phyloP scores from a whole-genome alignment of 805 yeast species.

The Ogataea neopini region DNA sequence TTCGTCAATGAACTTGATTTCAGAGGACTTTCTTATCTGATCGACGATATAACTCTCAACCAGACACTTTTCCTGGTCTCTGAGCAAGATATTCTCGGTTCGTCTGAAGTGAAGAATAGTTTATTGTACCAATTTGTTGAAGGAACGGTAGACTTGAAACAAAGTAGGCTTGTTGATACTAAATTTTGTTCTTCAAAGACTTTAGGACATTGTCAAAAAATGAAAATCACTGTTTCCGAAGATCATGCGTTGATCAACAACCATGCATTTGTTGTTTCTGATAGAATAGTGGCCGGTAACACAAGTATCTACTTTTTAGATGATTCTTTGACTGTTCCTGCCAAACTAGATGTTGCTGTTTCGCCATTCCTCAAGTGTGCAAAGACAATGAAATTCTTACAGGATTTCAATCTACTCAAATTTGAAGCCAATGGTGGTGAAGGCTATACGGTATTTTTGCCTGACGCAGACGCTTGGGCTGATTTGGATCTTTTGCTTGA shows the following conservation, averaged over 20 bases:
- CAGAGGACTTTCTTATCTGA: constrained; percentile 53
- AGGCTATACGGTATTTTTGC: constrained; percentile 79
- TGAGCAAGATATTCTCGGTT: constrained; percentile 37
- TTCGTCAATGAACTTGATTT: constrained; percentile 73
- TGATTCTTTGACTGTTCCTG: constrained; percentile 63
- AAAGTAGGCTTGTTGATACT: constrained; percentile 45
- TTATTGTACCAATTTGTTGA: constrained; percentile 67
- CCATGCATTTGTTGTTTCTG: constrained; percentile 45
- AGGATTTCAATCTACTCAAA: constrained; percentile 51
- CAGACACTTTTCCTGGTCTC: constrained; percentile 65
- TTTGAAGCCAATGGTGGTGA: constrained; percentile 45
- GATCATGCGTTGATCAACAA: constrained; percentile 52
- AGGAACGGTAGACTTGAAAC: constrained; percentile 42
- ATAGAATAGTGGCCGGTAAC: constrained; percentile 55
- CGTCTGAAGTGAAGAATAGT: constrained; percentile 29
- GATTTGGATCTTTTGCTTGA: constrained; percentile 57
- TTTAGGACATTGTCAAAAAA: constrained; percentile 66
- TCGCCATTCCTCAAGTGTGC: constrained; percentile 67
- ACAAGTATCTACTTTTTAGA: constrained; percentile 67
- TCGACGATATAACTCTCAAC: constrained; percentile 50
- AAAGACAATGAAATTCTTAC: constrained; percentile 58
- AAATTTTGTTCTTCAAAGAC: constrained; percentile 51
- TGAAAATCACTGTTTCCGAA: constrained; percentile 43
- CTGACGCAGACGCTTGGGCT: constrained; percentile 76
- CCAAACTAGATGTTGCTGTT: constrained; percentile 61